Evolutionary conservation across 768 basidiomycete genomes (phyloP), one percentile per base, ranked within the genome.

Genomic region (Strobilomyces echinocephalus): DNA sequence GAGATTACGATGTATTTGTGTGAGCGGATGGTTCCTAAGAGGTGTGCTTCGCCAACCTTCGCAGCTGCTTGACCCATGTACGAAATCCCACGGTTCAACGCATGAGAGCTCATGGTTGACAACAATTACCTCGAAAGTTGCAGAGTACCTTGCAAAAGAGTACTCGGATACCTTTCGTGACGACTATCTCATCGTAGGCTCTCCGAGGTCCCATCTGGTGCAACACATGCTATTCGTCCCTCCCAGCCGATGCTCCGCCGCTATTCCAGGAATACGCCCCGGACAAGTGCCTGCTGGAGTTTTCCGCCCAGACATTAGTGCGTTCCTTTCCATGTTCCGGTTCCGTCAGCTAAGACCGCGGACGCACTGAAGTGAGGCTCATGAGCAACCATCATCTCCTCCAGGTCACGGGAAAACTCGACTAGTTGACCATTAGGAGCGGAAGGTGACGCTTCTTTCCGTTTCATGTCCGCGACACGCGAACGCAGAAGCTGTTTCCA

Each of bases 331-430:
- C 28, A 49, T 28, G 33, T 20, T 24, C 9, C 12, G 12, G 28
- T n/a, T 43, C 31, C 20, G 20, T 36, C 47, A 1, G 18, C 33
- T 43, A 3, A 43, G 5, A 15, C 7, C 21, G 21, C 1, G 16
- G 45, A 30, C 24, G 30, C 30, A 30, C 42, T 5, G 49, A 83
- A 81, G 75, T 88, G 41, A 80, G 82, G 57, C 88, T 87, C 65
- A 72, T 89, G 78, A 77, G 80, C 64, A 89, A 88, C 62, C 87
- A 88, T 58, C 82, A 85, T 63, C 74, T 90, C 1, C 75, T 89
- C 0, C 88, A 89, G 69, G 69, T 90, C 16, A 81, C 75, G 0
- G 85, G 80, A 0, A 87, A 83, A 58, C 87, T 86, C 0, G 74
- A 78, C 4, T 90, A 87, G 87, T 68, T 88, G 21, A 89, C 88